Base-by-base conservation (phyloP, 2,329 filamentous ascomycete species). In the Cladosporium sp. region DNA sequence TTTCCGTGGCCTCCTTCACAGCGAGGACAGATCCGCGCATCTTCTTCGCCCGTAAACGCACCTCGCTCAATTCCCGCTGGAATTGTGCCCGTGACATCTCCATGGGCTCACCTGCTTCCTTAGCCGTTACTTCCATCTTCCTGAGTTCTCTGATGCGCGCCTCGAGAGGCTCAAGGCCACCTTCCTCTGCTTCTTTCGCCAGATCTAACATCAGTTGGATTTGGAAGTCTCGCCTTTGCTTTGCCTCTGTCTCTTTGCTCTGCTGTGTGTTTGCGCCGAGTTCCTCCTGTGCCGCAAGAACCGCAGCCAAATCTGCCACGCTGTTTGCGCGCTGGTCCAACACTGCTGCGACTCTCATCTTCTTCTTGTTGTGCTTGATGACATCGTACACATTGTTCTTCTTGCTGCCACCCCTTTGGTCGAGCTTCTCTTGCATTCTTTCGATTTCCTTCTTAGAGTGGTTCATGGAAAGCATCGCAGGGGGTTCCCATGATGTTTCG, bases 291-390 rank as follows among this genome's bases (percentile, higher is more conserved):
- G 79, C 75, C 24, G 70, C 61, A 53, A 86, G 67, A 3, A 85
- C 81, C 19, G 80, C 79, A 1, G 83, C 82, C 22, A 85, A 68
- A 65, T 87, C 84, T 4, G 83, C 84, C 19, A 85, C 77, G 42
- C 76, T 78, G 57, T 83, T 86, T n/a, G 82, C 83, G 68, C 83
- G 84, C 68, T 87, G 84, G 65, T 87, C 75, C 83, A 86, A 85
- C 44, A 86, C 73, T 56, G 74, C 75, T n/a, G 78, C 78, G 20
- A 79, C 74, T 59, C 78, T 77, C 69, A 81, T 78, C 61, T 76
- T 77, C 70, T 63, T 77, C 74, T 63, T 73, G 65, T 58, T 65
- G 68, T 65, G 59, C 56, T 62, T 64, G 54, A 69, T 68, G 20
- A 71, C 17, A 56, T 71, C 67, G 49, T 65, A 66, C 4, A 66